Evolutionary conservation across 139 green algal genomes (phyloP).

Genomic region (Picochlorum sp.): DNA sequence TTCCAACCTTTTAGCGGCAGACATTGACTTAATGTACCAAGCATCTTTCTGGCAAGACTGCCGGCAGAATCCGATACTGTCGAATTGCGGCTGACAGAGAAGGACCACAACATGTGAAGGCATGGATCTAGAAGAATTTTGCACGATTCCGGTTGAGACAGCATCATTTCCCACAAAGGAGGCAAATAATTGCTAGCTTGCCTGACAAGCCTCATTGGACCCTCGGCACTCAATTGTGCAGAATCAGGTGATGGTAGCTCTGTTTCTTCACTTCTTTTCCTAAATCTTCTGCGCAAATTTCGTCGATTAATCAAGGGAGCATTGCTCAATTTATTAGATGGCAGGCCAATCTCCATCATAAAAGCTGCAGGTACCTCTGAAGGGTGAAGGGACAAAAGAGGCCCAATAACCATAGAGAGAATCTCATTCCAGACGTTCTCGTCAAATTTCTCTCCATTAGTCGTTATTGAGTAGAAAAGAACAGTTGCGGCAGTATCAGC

Average conservation of each 20-base stretch:
- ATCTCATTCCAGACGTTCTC: slow-evolving; percentile 78
- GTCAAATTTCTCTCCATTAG: slow-evolving; percentile 46
- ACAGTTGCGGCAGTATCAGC: slow-evolving; percentile 56
- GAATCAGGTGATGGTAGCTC: background rate
- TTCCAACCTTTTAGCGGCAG: no score
- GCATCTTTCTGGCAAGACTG: no score
- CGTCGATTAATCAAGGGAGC: no score
- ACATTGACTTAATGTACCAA: no score
- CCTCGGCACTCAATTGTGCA: no score
- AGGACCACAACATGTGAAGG: background rate
- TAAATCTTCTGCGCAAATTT: no score
- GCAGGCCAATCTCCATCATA: background rate
- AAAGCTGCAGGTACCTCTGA: background rate
- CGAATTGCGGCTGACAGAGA: no score
- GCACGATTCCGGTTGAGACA: no score
- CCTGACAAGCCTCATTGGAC: background rate
- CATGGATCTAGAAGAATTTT: no score
- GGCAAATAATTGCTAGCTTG: background rate
- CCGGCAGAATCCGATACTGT: no score
- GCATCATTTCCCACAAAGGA: background rate
- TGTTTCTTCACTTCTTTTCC: background rate
- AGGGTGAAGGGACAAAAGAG: slow-evolving; percentile 40
- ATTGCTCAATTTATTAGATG: no score
- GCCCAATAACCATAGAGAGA: slow-evolving; percentile 73
- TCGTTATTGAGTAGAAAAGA: slow-evolving; percentile 81